Conservation (phyloP, 495 filamentous ascomycete genomes). For the Neurospora sp. region DNA sequence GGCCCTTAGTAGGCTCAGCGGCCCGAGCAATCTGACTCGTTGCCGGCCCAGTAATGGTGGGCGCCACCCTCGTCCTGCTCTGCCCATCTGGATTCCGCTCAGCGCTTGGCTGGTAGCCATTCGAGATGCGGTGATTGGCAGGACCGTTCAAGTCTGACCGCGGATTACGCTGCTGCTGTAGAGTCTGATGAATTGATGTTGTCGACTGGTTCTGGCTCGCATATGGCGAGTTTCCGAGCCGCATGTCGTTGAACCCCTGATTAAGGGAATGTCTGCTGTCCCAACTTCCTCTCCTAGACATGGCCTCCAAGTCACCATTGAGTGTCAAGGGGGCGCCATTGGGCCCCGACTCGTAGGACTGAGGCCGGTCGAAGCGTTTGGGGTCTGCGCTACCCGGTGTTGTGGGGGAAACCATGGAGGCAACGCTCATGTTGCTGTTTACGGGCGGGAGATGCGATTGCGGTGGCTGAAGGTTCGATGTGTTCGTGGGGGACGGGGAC, state of each 20-base stretch:
- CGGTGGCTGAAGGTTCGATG: slow-evolving; percentile 25
- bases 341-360: slow-evolving; percentile 34
- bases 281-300: slow-evolving; percentile 66
- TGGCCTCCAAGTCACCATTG: slow-evolving; percentile 18
- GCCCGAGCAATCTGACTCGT: slow-evolving; percentile 70
- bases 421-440: slow-evolving; percentile 43
- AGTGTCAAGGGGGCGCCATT: slow-evolving; percentile 17
- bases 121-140: slow-evolving; percentile 47
- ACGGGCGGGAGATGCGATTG: slow-evolving; percentile 38
- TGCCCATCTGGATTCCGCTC: slow-evolving; percentile 44
- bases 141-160: slow-evolving; percentile 31
- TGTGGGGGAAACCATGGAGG: slow-evolving; percentile 47
- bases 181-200: slow-evolving; percentile 52
- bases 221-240: slow-evolving; percentile 59
- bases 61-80: slow-evolving; percentile 53
- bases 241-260: slow-evolving; percentile 57
- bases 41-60: slow-evolving; percentile 66
- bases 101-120: slow-evolving; percentile 49
- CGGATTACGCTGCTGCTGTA: slow-evolving; percentile 43
- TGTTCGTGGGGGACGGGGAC: slow-evolving; percentile 36
- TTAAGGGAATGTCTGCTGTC: slow-evolving; percentile 56
- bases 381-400: slow-evolving; percentile 26
- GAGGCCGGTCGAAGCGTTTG: slow-evolving; percentile 33
- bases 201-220: slow-evolving; percentile 69
- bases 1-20: slow-evolving; percentile 69